A percentile compares a stretch with the other conserved stretches of the same genome.
Evolutionary conservation across 257 asterid species (phyloP).

Genomic region (Ophiorrhiza pumila): DNA sequence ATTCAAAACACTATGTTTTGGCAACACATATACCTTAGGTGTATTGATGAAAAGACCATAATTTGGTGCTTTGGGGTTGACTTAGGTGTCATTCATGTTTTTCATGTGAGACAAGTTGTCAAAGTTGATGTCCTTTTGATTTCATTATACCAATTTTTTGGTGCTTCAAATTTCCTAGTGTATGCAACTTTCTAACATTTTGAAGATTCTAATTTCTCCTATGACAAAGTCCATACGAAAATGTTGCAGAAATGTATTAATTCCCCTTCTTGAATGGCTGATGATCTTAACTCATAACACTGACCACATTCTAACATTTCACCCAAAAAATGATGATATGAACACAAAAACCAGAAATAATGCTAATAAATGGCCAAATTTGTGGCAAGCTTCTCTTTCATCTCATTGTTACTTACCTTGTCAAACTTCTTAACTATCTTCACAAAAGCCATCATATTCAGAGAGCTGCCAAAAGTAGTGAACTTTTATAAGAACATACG

Average conservation of each 20-base stretch:
- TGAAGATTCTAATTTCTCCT: slow-evolving; percentile 10
- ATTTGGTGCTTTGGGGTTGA: background rate
- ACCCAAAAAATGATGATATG: background rate
- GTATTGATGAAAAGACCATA: background rate
- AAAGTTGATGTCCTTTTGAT: background rate
- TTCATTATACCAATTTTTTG: background rate
- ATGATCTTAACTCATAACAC: background rate
- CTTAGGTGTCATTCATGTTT: background rate
- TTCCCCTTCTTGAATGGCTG: background rate
- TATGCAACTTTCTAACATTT: background rate
- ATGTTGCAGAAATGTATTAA: background rate
- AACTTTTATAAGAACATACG: slow-evolving; percentile 19
- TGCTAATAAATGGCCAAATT: too few relatives aligned
- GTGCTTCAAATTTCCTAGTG: background rate
- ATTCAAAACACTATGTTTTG: background rate
- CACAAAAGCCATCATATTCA: slow-evolving; percentile 86
- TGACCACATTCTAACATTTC: background rate
- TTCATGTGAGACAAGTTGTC: slow-evolving; percentile 10
- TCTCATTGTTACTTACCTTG: slow-evolving; percentile 43
- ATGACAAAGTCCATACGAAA: too few relatives aligned
- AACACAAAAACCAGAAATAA: background rate
- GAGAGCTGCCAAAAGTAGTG: slow-evolving; percentile 49
- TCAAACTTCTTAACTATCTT: slow-evolving; percentile 94
- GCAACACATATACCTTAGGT: background rate
- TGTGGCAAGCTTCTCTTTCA: background rate